Conservation (phyloP, 2,329 filamentous ascomycete genomes). For the Claviceps sorghi region DNA sequence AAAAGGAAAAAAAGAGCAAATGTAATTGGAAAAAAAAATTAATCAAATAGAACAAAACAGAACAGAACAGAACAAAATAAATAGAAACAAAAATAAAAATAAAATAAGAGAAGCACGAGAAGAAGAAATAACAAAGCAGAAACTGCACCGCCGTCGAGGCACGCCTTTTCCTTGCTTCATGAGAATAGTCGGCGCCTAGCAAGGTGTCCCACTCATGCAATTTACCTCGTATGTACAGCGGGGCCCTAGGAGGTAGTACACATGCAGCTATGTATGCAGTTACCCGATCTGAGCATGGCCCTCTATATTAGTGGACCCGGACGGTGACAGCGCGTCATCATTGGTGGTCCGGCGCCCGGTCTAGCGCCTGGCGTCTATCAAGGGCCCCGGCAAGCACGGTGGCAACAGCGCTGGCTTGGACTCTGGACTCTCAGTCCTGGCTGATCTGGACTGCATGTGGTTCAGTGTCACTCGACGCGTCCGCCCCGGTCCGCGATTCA, state of each 20-base stretch:
- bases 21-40: too few species aligned
- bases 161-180: neutral
- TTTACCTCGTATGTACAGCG: neutral
- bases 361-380: neutral
- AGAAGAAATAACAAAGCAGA: neutral
- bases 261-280: neutral
- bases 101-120: too few species aligned
- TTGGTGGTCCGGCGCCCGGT: neutral
- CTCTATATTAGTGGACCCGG: neutral
- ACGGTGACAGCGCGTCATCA: too few species aligned
- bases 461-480: neutral
- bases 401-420: too few species aligned
- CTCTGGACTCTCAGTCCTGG: too few species aligned
- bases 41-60: neutral
- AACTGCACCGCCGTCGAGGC: neutral
- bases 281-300: neutral
- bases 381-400: neutral
- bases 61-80: too few species aligned
- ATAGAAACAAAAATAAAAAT: too few species aligned
- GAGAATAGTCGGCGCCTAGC: neutral
- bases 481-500: neutral
- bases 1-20: neutral
- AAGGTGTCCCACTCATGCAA: neutral
- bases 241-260: neutral
- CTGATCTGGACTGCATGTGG: neutral